Evolutionary conservation across 495 filamentous ascomycete species (phyloP).

Genomic region (Podospora conica): DNA sequence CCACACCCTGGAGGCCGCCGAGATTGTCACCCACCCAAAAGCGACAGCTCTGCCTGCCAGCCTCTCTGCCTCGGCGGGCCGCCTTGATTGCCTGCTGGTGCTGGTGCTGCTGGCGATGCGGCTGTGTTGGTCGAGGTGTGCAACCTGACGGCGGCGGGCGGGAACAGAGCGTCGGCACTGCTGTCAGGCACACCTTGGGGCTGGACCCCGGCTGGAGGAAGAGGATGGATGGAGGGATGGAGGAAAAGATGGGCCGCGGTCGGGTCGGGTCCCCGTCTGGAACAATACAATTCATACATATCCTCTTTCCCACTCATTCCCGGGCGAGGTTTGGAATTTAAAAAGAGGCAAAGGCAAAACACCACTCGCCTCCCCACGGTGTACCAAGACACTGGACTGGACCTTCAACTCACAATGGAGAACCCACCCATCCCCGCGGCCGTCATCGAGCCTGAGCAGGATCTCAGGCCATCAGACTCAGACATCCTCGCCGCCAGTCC

Average conservation of each 20-base stretch:
- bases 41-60: not conserved
- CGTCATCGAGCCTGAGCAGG: not conserved
- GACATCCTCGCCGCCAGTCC: not conserved
- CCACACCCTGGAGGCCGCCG: slow-evolving; percentile 6
- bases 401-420: not conserved
- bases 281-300: not conserved
- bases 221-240: not conserved
- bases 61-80: slow-evolving; percentile 6
- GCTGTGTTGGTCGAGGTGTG: not conserved
- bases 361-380: not conserved
- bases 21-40: not conserved
- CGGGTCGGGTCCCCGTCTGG: not conserved
- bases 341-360: not conserved
- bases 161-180: not conserved
- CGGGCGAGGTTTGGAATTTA: not conserved
- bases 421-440: not conserved
- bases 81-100: not conserved
- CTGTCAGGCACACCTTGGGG: not conserved
- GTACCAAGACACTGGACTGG: not conserved
- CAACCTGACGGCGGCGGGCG: not conserved
- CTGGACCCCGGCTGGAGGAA: not conserved
- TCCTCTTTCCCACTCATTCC: not conserved
- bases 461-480: not conserved
- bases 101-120: not conserved
- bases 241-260: not conserved